Conservation (phyloP, 2,329 filamentous ascomycete genomes). For the Alternaria triticimaculans region DNA sequence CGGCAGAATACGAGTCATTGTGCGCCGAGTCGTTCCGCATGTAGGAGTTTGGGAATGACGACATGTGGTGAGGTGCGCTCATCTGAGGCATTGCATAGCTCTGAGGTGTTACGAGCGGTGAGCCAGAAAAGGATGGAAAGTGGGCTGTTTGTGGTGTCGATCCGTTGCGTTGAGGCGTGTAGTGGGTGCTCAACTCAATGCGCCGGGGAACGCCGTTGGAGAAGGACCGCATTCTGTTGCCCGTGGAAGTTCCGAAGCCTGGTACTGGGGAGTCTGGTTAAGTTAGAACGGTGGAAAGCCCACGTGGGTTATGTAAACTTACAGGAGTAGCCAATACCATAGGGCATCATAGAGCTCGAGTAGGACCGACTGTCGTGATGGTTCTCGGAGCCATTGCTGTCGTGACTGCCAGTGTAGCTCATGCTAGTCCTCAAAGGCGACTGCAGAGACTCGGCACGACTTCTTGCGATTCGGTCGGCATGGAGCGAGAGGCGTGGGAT, state of each 20-base stretch:
- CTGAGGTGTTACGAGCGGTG: slow-evolving; percentile 48
- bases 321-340: slow-evolving; percentile 50
- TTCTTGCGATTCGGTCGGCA: slow-evolving; percentile 50
- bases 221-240: slow-evolving; percentile 50
- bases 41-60: slow-evolving; percentile 47
- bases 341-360: slow-evolving; percentile 47
- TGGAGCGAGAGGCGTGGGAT: slow-evolving; percentile 54
- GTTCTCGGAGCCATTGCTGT: slow-evolving; percentile 29
- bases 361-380: slow-evolving; percentile 36
- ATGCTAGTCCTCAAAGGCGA: slow-evolving; percentile 56
- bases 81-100: slow-evolving; percentile 47
- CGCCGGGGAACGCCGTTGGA: slow-evolving; percentile 48
- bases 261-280: slow-evolving; percentile 47
- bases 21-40: slow-evolving; percentile 46
- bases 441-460: slow-evolving; percentile 51
- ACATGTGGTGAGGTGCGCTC: slow-evolving; percentile 51
- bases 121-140: slow-evolving; percentile 50
- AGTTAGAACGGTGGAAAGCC: slow-evolving; percentile 18
- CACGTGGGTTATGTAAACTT: slow-evolving; percentile 12
- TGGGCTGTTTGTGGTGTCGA: slow-evolving; percentile 51
- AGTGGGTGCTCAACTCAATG: slow-evolving; percentile 51
- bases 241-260: slow-evolving; percentile 48
- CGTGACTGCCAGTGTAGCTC: slow-evolving; percentile 49
- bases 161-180: slow-evolving; percentile 41
- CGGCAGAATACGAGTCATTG: slow-evolving; percentile 44